These are phyloP conservation scores for Penicillium soppii DNA, from an alignment of 495 filamentous ascomycete genomes.

Conservation along the genomic window DNA sequence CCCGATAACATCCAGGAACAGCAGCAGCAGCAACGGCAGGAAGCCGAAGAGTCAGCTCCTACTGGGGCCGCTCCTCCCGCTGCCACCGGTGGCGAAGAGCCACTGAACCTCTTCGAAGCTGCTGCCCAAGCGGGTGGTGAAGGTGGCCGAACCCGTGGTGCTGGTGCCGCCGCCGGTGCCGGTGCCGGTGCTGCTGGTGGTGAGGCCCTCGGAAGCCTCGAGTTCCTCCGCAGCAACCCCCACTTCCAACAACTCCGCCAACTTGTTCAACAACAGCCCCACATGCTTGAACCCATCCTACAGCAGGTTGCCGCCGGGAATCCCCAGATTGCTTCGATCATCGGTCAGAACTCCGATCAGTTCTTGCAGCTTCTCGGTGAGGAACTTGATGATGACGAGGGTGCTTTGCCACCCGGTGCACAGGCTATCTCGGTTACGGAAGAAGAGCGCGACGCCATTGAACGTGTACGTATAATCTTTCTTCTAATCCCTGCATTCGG, in stretches of 20 bases:
- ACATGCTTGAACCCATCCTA: conserved; percentile 96
- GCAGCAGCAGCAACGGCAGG: conserved; percentile 33
- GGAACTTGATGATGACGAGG: conserved; percentile 65
- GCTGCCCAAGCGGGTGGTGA: conserved; percentile 75
- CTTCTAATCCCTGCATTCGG: background rate
- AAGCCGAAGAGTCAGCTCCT: conserved; percentile 27
- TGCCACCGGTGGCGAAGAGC: conserved; percentile 56
- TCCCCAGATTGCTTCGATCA: conserved; percentile 87
- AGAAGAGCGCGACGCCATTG: conserved; percentile 94
- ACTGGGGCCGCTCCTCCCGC: conserved; percentile 39
- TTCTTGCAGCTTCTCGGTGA: conserved; percentile 87
- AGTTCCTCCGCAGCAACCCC: conserved; percentile 92
- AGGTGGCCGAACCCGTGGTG: conserved; percentile 42
- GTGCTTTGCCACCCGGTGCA: conserved; percentile 78
- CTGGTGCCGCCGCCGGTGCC: conserved; percentile 49
- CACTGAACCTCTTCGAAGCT: conserved; percentile 91
- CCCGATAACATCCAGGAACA: conserved; percentile 79
- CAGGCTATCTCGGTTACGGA: conserved; percentile 90
- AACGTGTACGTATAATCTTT: conserved; percentile 65
- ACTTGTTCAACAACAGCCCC: conserved; percentile 93
- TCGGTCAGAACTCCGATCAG: conserved; percentile 85
- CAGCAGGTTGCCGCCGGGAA: conserved; percentile 96
- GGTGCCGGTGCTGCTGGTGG: conserved; percentile 54
- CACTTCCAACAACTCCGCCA: conserved; percentile 97
- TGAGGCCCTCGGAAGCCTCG: conserved; percentile 71